phyloP scores from a whole-genome alignment of 73 alveolate species.

The Paramecium caudatum region DNA sequence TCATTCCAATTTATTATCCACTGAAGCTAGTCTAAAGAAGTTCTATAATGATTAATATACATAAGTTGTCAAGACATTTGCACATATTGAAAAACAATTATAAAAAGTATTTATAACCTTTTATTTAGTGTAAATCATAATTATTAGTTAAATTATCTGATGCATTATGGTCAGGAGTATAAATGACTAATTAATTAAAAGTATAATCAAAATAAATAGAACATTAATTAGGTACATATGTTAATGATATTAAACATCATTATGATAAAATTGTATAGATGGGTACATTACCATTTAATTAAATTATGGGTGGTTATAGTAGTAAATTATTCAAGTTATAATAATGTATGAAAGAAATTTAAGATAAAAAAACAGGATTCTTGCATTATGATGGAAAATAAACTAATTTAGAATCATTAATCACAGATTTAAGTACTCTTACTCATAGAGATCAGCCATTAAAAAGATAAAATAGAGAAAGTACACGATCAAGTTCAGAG shows the following conservation, averaged over 20 bases:
- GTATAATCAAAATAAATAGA: conserved; percentile 52
- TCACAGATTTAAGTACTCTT: neutral
- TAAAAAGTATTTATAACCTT: neutral
- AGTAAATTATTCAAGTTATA: conserved; percentile 10
- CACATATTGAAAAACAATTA: conserved; percentile 16
- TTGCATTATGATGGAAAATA: conserved; percentile 41
- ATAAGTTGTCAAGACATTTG: conserved; percentile 64
- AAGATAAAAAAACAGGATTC: neutral
- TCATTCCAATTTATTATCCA: neutral
- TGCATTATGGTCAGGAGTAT: conserved; percentile 22
- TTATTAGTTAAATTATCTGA: neutral
- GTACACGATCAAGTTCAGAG: conserved; percentile 44
- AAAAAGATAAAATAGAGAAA: neutral
- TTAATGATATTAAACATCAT: neutral
- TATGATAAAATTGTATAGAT: conserved; percentile 50
- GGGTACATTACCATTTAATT: conserved; percentile 60
- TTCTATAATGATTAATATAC: conserved; percentile 48
- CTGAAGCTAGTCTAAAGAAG: conserved; percentile 33
- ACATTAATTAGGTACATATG: conserved; percentile 7
- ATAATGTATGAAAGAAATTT: neutral
- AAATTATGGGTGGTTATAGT: conserved; percentile 52
- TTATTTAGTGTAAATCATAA: conserved; percentile 25
- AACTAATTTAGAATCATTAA: neutral
- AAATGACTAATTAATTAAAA: conserved; percentile 28
- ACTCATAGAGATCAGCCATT: neutral